Conservation (phyloP, 1,284 basidiomycete species). For the Leccinum pachyderme region DNA sequence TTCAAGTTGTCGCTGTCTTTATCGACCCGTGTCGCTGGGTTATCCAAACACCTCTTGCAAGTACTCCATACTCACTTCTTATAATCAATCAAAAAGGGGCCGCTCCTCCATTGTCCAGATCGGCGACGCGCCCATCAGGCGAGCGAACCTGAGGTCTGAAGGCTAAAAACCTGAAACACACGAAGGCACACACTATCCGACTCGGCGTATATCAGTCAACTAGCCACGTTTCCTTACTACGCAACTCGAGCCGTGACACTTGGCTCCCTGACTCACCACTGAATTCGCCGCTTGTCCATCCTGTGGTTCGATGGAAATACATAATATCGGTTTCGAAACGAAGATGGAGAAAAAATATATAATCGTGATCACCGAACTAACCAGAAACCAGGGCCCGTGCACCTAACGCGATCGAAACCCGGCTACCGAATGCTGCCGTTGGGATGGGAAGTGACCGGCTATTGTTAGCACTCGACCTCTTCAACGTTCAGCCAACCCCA, state of each 20-base stretch:
- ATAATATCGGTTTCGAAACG: neutral
- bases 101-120: neutral
- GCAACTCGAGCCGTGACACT: neutral
- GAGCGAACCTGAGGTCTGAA: neutral
- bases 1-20: too few relatives aligned
- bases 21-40: neutral
- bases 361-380: conserved; percentile 13
- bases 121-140: neutral
- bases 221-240: neutral
- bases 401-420: conserved; percentile 5
- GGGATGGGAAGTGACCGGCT: neutral
- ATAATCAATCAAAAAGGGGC: too few relatives aligned
- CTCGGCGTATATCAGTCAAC: neutral
- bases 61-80: too few relatives aligned
- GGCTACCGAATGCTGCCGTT: neutral
- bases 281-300: neutral
- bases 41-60: neutral
- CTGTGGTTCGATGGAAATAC: neutral
- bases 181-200: neutral
- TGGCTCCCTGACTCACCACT: neutral
- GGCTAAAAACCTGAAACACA: conserved; percentile 7
- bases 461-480: conserved; percentile 6
- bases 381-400: conserved; percentile 4
- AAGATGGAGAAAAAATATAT: neutral
- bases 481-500: conserved; percentile 3